phyloP scores from a whole-genome alignment of 2,329 filamentous ascomycete species.

The Trichothecium roseum region DNA sequence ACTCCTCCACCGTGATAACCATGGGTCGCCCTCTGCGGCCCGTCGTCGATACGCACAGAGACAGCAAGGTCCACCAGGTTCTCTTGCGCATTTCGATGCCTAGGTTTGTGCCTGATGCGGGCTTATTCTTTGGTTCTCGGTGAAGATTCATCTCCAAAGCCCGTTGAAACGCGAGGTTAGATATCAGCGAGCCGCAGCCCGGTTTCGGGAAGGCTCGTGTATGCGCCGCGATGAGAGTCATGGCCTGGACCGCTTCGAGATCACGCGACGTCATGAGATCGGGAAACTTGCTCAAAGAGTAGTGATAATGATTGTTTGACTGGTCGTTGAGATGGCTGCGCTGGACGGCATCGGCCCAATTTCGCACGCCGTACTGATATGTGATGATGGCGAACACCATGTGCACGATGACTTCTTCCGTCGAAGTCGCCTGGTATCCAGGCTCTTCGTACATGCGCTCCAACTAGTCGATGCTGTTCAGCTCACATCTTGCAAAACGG shows the following conservation, averaged over 20 bases:
- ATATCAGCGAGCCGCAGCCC: slow-evolving; percentile 60
- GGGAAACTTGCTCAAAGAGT: slow-evolving; percentile 57
- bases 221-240: slow-evolving; percentile 62
- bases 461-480: slow-evolving; percentile 30
- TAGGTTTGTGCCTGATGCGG: slow-evolving; percentile 36
- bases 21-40: slow-evolving; percentile 71
- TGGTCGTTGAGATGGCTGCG: slow-evolving; percentile 47
- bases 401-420: slow-evolving; percentile 62
- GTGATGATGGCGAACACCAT: slow-evolving; percentile 72
- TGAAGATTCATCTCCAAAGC: slow-evolving; percentile 70
- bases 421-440: slow-evolving; percentile 46
- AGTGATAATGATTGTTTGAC: slow-evolving; percentile 73
- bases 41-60: slow-evolving; percentile 56
- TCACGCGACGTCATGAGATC: slow-evolving; percentile 52
- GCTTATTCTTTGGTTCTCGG: slow-evolving; percentile 47
- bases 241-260: slow-evolving; percentile 59
- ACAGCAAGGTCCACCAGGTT: slow-evolving; percentile 64
- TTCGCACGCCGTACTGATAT: slow-evolving; percentile 67
- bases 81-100: slow-evolving; percentile 69
- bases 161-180: slow-evolving; percentile 52
- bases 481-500: not conserved
- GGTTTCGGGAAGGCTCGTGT: slow-evolving; percentile 72
- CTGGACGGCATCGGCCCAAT: slow-evolving; percentile 44
- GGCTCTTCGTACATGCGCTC: slow-evolving; percentile 61
- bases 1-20: slow-evolving; percentile 61